Conservation (phyloP, 2,329 filamentous ascomycete genomes). For the Claviceps sp. region DNA sequence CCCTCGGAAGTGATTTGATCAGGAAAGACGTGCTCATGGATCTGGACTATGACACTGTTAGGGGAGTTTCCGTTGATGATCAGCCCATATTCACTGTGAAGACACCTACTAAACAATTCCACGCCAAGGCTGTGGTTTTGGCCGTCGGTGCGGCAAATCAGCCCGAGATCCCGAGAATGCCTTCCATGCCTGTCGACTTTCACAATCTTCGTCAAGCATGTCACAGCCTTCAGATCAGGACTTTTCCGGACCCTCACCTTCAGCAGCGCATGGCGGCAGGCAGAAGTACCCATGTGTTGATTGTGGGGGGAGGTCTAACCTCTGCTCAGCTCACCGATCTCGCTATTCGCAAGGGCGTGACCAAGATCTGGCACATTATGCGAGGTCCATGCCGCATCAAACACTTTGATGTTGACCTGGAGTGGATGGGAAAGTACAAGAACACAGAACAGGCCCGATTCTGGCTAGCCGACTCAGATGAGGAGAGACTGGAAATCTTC, state of each 20-base stretch:
- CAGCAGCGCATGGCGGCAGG: conserved; percentile 35
- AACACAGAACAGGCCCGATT: conserved; percentile 66
- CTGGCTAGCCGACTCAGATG: conserved; percentile 61
- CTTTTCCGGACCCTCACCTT: conserved; percentile 42
- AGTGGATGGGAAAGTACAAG: conserved; percentile 73
- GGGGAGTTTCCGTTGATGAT: conserved; percentile 28
- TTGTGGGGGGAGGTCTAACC: conserved; percentile 64
- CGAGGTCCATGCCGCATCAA: conserved; percentile 48
- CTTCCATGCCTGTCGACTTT: conserved; percentile 16
- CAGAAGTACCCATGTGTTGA: conserved; percentile 46
- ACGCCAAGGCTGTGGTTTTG: conserved; percentile 51
- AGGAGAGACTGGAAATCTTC: conserved; percentile 54
- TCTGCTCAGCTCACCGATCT: conserved; percentile 61
- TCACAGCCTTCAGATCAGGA: conserved; percentile 51
- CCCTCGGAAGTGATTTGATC: conserved; percentile 34
- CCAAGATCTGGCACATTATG: conserved; percentile 58
- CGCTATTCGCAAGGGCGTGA: conserved; percentile 49
- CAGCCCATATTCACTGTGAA: conserved; percentile 51
- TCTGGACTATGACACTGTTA: conserved; percentile 43
- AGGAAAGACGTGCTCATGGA: conserved; percentile 45
- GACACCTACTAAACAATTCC: conserved; percentile 39
- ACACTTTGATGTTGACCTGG: conserved; percentile 62
- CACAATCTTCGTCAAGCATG: conserved; percentile 29
- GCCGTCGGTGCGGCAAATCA: conserved; percentile 56
- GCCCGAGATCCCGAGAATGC: conserved; percentile 32